Percentiles rank a stretch among this genome's conserved stretches.
phyloP scores from a whole-genome alignment of 73 alveolate genomes.

The Paramecium biaurelia region DNA sequence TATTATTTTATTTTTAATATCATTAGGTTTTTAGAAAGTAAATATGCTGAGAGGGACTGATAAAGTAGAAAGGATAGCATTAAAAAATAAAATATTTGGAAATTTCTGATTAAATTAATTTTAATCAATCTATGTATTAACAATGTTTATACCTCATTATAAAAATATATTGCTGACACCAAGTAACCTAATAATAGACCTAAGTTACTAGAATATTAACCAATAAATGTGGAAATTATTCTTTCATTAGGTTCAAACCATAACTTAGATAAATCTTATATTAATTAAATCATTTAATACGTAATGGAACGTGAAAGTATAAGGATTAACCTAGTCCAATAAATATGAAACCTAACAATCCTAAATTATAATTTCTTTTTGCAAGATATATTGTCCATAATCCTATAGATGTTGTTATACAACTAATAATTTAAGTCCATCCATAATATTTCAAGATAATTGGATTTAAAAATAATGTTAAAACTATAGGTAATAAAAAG shows the following conservation, averaged over 20 bases:
- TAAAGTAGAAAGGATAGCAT: background rate
- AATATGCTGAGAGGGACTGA: background rate
- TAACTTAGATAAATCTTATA: background rate
- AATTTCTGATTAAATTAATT: background rate
- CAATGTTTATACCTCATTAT: background rate
- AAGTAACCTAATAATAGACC: background rate
- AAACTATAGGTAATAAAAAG: background rate
- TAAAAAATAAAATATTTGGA: background rate
- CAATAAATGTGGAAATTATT: background rate
- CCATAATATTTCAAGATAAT: background rate
- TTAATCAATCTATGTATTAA: background rate
- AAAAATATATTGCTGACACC: background rate
- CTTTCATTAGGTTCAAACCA: background rate
- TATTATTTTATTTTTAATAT: background rate
- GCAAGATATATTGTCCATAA: background rate
- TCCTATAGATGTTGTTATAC: background rate
- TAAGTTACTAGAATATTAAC: background rate
- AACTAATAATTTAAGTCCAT: background rate
- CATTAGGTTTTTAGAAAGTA: background rate
- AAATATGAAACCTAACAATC: background rate
- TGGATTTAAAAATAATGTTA: background rate
- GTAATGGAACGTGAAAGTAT: background rate
- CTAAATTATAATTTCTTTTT: background rate
- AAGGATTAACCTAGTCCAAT: background rate
- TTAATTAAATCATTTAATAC: background rate